These are phyloP conservation scores for Schizosaccharomyces lindneri DNA, from an alignment of 805 yeast genomes.

Conservation along the genomic window DNA sequence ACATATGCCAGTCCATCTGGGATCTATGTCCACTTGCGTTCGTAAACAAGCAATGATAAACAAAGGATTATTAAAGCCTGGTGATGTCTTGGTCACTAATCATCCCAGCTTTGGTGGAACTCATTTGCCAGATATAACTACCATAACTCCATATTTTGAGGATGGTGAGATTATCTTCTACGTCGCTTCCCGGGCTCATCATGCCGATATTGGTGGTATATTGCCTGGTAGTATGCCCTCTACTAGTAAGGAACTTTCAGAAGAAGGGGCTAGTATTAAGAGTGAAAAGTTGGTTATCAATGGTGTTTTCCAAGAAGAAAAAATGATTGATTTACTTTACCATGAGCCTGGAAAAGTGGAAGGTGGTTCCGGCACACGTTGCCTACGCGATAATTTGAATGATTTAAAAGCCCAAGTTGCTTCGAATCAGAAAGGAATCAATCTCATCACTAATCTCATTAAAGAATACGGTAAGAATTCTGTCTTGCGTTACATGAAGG, in stretches of 20 bases:
- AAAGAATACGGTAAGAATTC: slow-evolving; percentile 34
- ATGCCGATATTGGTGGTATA: slow-evolving; percentile 84
- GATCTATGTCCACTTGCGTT: slow-evolving; percentile 67
- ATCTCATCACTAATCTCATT: slow-evolving; percentile 33
- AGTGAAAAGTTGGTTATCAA: slow-evolving; percentile 48
- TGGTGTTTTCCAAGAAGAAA: slow-evolving; percentile 54
- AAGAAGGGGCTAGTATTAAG: slow-evolving; percentile 76
- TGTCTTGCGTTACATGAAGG: slow-evolving; percentile 51
- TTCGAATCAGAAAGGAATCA: slow-evolving; percentile 69
- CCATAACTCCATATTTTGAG: slow-evolving; percentile 66
- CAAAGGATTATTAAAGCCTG: slow-evolving; percentile 37
- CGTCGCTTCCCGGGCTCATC: slow-evolving; percentile 88
- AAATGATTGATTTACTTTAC: slow-evolving; percentile 34
- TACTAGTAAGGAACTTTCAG: slow-evolving; percentile 55
- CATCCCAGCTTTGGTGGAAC: slow-evolving; percentile 75
- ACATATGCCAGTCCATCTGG: slow-evolving; percentile 65
- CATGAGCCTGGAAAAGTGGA: slow-evolving; percentile 58
- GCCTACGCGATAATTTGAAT: slow-evolving; percentile 58
- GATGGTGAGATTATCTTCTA: slow-evolving; percentile 40
- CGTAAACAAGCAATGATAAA: slow-evolving; percentile 38
- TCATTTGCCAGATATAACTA: slow-evolving; percentile 75
- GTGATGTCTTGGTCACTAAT: slow-evolving; percentile 55
- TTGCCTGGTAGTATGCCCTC: slow-evolving; percentile 93
- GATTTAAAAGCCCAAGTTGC: slow-evolving; percentile 72
- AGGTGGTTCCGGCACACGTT: slow-evolving; percentile 75